phyloP scores from a whole-genome alignment of 805 yeast genomes.

The Hagleromyces aurorensis region DNA sequence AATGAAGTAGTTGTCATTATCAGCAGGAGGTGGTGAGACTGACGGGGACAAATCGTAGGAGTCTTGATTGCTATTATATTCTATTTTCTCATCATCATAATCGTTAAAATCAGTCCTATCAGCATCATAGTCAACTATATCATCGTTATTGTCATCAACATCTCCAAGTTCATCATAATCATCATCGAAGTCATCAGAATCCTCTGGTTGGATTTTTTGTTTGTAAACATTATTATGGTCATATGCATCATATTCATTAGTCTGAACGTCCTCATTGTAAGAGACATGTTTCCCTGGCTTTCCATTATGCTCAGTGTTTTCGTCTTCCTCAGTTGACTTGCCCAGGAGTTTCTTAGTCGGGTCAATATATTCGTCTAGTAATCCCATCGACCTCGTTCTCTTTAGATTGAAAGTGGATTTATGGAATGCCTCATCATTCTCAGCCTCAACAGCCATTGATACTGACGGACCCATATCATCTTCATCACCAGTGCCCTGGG shows the following conservation, averaged over 20 bases:
- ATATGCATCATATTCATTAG: conserved; percentile 10
- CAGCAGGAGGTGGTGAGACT: conserved; percentile 32
- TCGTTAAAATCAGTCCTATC: conserved; percentile 3
- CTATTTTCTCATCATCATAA: conserved; percentile 7
- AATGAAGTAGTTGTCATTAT: conserved; percentile 22
- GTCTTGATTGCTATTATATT: conserved; percentile 6
- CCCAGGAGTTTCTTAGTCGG: conserved; percentile 37
- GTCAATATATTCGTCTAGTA: conserved; percentile 61
- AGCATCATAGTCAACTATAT: conserved; percentile 6
- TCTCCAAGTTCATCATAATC: conserved; percentile 6
- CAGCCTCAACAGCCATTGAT: conserved; percentile 56
- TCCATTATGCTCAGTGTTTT: conserved; percentile 12
- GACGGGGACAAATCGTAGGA: conserved; percentile 19
- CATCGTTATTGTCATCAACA: conserved; percentile 3
- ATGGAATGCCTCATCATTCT: conserved; percentile 61
- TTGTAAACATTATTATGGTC: conserved; percentile 5
- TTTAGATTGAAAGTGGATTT: conserved; percentile 66
- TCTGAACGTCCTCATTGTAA: conserved; percentile 10
- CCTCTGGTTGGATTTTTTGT: conserved; percentile 4
- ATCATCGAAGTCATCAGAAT: conserved; percentile 14
- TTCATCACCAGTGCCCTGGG: conserved; percentile 8
- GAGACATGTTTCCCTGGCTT: conserved; percentile 3
- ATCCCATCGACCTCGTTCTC: conserved; percentile 75
- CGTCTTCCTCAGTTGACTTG: conserved; percentile 18
- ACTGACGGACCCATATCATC: conserved; percentile 34